Base-by-base conservation (phyloP, 2,329 filamentous ascomycete species). In the Exserohilum turcica region DNA sequence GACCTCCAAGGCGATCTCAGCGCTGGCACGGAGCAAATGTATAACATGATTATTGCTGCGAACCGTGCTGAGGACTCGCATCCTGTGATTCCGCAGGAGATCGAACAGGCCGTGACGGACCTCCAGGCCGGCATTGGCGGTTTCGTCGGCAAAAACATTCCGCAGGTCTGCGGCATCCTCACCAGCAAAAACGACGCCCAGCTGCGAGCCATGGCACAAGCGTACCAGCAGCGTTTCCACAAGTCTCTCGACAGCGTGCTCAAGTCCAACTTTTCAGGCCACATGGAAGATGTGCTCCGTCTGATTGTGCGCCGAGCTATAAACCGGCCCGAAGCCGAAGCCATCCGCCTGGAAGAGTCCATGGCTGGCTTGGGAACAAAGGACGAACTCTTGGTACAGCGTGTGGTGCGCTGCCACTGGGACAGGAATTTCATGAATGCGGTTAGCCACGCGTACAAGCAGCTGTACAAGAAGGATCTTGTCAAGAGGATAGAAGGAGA, bases 341-440 rank as follows among this genome's bases (percentile, higher is more conserved):
- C 92, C 0, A 78, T 83, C 18, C 79, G 91, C 4, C 81, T 97
- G n/a, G 92, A 97, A 71, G 89, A 90, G 12, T 82, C 89, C 13
- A 97, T 97, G 93, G 83, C 85, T 1, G 94, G 93, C 0, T 66
- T 88, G 59, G 93, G 93, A 2, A 97, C 94, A 9, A 93, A 94
- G 74, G 92, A 99, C 58, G 79, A 86, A 28, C 80, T 92, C 7
- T 82, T 97, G 3, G 84, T 95, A 13, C 82, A 87, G 24, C 82
- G 92, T n/a, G 82, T 94, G 3, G 84, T 97, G 1, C 82, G 90
- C 18, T 81, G 84, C 43, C 93, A 97, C 74, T 97, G 93, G 93
- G 86, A 96, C 69, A 81, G 82, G 32, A 81, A 80, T 48, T 85
- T 89, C 63, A 81, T 96, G 80, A 84, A 86, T 44, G 88, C 90